Percentiles rank a stretch among this genome's conserved stretches.
Evolutionary conservation across 352 stramenopile genomes (phyloP).

Genomic region (Phytophthora cactorum): DNA sequence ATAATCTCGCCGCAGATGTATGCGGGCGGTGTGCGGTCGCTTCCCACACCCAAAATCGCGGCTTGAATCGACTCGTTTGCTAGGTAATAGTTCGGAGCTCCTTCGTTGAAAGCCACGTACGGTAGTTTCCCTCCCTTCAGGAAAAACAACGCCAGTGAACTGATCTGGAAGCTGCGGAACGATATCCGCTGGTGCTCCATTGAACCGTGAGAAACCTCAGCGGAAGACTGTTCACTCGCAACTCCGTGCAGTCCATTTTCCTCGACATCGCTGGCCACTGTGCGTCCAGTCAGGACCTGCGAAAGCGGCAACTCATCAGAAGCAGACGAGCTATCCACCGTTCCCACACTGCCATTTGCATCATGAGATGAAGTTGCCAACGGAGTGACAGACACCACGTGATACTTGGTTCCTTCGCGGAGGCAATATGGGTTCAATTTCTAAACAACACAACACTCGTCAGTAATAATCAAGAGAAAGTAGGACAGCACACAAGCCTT

Average conservation of each 20-base stretch:
- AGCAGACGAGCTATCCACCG: slow-evolving; percentile 31
- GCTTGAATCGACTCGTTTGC: slow-evolving; percentile 83
- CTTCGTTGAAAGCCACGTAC: slow-evolving; percentile 87
- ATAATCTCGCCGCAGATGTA: slow-evolving; percentile 88
- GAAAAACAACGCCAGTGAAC: slow-evolving; percentile 81
- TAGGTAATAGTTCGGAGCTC: slow-evolving; percentile 79
- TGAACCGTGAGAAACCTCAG: slow-evolving; percentile 18
- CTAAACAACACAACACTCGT: slow-evolving; percentile 17
- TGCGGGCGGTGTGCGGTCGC: slow-evolving; percentile 63
- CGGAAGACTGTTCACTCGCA: slow-evolving; percentile 18
- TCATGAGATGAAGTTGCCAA: slow-evolving; percentile 57
- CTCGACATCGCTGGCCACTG: slow-evolving; percentile 38
- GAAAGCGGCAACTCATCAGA: slow-evolving; percentile 70
- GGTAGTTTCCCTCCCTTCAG: slow-evolving; percentile 74
- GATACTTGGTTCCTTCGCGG: slow-evolving; percentile 73
- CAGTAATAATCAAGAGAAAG: slow-evolving; percentile 1
- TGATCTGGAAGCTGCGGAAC: slow-evolving; percentile 85
- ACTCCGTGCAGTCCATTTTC: slow-evolving; percentile 37
- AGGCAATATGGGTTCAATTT: slow-evolving; percentile 74
- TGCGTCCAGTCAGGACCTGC: slow-evolving; percentile 61
- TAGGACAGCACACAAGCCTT: slow-evolving; percentile 9
- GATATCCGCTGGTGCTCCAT: slow-evolving; percentile 75
- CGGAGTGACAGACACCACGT: slow-evolving; percentile 74
- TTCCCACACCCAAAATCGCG: slow-evolving; percentile 56
- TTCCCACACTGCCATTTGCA: slow-evolving; percentile 35